These are phyloP conservation scores for Alternaria tenuissima DNA, from an alignment of 2,329 filamentous ascomycete genomes.

Conservation along the genomic window DNA sequence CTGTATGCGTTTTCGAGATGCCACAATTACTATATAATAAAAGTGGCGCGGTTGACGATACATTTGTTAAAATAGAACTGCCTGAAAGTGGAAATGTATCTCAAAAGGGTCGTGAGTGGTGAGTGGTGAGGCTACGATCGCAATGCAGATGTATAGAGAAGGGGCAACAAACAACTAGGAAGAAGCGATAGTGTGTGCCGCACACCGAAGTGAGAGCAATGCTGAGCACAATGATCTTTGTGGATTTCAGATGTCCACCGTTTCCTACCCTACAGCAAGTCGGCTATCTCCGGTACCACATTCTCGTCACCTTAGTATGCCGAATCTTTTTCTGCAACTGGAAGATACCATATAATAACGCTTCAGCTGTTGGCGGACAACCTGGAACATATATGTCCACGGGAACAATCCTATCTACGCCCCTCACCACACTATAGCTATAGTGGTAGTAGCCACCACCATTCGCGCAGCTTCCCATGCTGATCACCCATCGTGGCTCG, in stretches of 20 bases:
- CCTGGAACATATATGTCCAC: conserved; percentile 85
- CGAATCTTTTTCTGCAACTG: conserved; percentile 82
- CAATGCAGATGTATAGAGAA: neutral
- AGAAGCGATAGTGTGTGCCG: neutral
- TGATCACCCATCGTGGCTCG: conserved; percentile 85
- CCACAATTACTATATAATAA: too few relatives aligned
- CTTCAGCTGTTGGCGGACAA: conserved; percentile 67
- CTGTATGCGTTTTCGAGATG: neutral
- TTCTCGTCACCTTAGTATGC: conserved; percentile 61
- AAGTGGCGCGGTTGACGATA: too few relatives aligned
- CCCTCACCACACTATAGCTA: conserved; percentile 79
- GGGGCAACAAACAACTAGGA: neutral
- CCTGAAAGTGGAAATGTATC: neutral
- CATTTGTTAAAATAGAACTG: too few relatives aligned
- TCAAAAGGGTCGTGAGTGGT: neutral
- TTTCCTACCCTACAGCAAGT: neutral
- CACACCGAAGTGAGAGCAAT: neutral
- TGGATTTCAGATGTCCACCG: too few relatives aligned
- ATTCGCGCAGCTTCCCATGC: conserved; percentile 86
- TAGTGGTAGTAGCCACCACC: conserved; percentile 89
- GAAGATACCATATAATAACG: conserved; percentile 70
- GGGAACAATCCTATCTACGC: conserved; percentile 79
- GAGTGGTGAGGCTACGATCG: neutral
- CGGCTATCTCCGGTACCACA: conserved; percentile 64
- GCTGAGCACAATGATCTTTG: accelerated